A percentile compares a stretch with the other conserved stretches of the same genome.
Conservation (phyloP, 176 grass and related monocot genomes). For the Rhipidocladum racemiflorum region DNA sequence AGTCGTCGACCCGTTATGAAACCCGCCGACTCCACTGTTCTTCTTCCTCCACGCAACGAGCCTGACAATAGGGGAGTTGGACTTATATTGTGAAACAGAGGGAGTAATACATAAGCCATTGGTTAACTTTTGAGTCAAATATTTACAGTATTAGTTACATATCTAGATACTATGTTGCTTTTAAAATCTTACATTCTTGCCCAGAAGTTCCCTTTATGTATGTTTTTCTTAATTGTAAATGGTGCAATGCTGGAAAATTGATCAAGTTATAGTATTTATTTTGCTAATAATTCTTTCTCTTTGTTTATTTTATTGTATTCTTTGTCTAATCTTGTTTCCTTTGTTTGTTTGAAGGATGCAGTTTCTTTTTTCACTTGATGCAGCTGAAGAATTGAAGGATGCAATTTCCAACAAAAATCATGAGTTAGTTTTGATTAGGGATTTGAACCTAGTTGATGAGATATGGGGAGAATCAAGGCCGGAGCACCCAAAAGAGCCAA, state of each 20-base stretch:
- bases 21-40: too few species aligned
- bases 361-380: conserved; percentile 97
- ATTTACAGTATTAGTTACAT: not conserved
- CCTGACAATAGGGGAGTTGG: not conserved
- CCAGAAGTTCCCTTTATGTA: not conserved
- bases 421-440: conserved; percentile 68
- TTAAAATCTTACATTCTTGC: not conserved
- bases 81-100: not conserved
- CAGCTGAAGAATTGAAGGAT: conserved; percentile 83
- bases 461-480: conserved; percentile 82
- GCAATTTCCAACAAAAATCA: conserved; percentile 79
- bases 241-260: not conserved
- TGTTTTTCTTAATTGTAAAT: not conserved
- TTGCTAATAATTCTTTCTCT: not conserved
- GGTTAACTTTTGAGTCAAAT: not conserved
- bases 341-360: conserved; percentile 79
- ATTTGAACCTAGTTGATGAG: conserved; percentile 84
- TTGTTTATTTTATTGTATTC: conserved; percentile 3
- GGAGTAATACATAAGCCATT: not conserved
- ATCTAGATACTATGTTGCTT: not conserved
- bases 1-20: too few species aligned
- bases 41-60: too few species aligned
- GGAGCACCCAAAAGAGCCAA: conserved; percentile 50
- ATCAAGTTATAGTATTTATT: not conserved
- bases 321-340: conserved; percentile 35